Evolutionary conservation across 2,329 filamentous ascomycete genomes (phyloP), one percentile per base, ranked within the genome.

Genomic region (Incumbomyces delicatus): DNA sequence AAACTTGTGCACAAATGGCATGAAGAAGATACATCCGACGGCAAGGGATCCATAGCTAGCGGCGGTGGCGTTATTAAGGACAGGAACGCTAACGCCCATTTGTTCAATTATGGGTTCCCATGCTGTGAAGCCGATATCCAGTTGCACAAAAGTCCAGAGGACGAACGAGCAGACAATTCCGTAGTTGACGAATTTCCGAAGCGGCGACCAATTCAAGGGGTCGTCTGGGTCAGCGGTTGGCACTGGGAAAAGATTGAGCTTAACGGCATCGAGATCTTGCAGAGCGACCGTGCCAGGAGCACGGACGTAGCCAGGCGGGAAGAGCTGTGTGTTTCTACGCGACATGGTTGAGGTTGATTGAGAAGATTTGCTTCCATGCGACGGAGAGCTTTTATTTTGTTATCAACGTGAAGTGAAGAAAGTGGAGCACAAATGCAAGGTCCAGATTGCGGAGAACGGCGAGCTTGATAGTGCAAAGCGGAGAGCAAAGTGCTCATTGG

Each of bases 1-100:
- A 39, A 60, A 70, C 38, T 69, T 69, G 49, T 66, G 58, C 13
- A 65, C 64, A 17, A 71, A 63, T 0, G 68, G 67, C 7, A 70
- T 62, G 47, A 71, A 60, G 13, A 69, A 32, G 16, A 69, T 52
- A 35, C 60, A 61, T 3, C 68, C 66, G 7, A 69, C 38, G 12
- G 62, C 65, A 0, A 71, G 54, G 3, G 60, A 61, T 2, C 61
- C 68, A 47, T 61, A 68, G n/a, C 62, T 64, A 12, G 64, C 60
- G 5, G 68, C 72, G 46, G 64, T 66, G 4, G 61, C 63, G 42
- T 67, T 60, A 39, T 70, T 73, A 35, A 72, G 47, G 1, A 59
- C 53, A 3, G 57, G 55, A 43, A 59, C 59, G 29, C 54, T 60
- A 52, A 70, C 65, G 31, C 61, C 59, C 1, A 73, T 59, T 48